Evolutionary conservation across 1,284 basidiomycete genomes (phyloP), one percentile per base, ranked within the genome.

Genomic region (Microstroma glucosiphilum): DNA sequence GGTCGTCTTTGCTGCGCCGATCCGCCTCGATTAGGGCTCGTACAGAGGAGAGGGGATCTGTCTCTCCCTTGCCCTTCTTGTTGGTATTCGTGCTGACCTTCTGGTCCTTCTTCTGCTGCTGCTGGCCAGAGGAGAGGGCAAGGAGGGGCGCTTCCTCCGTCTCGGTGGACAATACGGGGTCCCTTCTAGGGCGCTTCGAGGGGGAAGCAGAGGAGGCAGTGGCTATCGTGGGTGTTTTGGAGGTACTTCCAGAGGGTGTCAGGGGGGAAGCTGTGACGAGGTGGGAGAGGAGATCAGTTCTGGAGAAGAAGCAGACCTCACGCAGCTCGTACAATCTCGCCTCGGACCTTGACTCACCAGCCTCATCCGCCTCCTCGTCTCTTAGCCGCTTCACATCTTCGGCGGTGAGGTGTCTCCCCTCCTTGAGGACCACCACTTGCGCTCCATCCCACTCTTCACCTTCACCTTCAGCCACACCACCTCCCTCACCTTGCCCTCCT

Each of bases 401-500:
- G 1, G 54, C 56, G 1, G 64, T 65, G 2, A 76, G 55, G 53
- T 75, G 73, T 49, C 69, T 72, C 6, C 71, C 68, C 37, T 72
- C 66, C 17, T 72, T 71, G 1, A 76, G 51, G 4, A 76, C 69
- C 21, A 76, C 73, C 3, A 76, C 64, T 60, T 72, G 70, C 1
- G 73, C 73, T 4, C 67, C 67, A 8, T 55, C 56, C 37, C 68
- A 43, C 12, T 73, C 73, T 21, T 59, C 55, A 2, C 26, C 42
- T 9, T 41, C 51, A 12, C 67, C 68, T 9, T 60, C 48, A 0
- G 21, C 62, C 8, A 6, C 49, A 6, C n/a, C 51, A 46, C 19
- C 23, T 40, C 7, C 40, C 40, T 26, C 42, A 25, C 30, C 30
- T 37, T 9, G 3, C 9, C 48, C 26, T 19, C 41, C 55, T 17